Evolutionary conservation across 2,329 filamentous ascomycete genomes (phyloP), one percentile per base, ranked within the genome.

Genomic region (Fusarium kyushuense): DNA sequence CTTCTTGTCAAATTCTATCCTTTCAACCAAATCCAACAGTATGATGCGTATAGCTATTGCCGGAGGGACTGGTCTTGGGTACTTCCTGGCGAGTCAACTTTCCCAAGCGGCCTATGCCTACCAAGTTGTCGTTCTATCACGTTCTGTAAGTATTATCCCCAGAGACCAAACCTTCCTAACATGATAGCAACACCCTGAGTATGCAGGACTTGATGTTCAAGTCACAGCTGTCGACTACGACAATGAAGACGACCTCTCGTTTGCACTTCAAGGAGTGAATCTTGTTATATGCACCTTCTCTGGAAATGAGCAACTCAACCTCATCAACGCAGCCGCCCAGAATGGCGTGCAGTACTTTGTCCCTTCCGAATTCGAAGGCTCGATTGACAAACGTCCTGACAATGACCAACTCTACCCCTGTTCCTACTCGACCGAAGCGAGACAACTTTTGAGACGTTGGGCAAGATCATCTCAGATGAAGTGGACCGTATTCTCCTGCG

Each of bases 291-390:
- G 91, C 2, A 94, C 91, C 2, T 87, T 94, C 48, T 86, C 86
- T 3, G 90, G 90, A 6, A 79, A 79, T 19, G 82, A 89, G 30
- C 91, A 94, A 75, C 82, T 93, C 43, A 87, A 87, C 63, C 84
- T 94, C 32, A 93, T 94, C 76, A 87, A 91, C 70, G 91, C 91
- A 3, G 90, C 91, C 1, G 86, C 89, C 17, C 81, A 84, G 51
- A 87, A 85, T 19, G 83, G 86, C 19, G 91, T 94, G 3, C 84
- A 86, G 17, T 84, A 87, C 35, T 94, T 94, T 73, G 88, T 92
- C 5, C 91, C 92, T 2, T 90, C 91, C 9, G 91, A 93, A 71
- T 94, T 93, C 70, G 90, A 93, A 79, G 91, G 91, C 2, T 81
- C 82, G 32, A 81, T 91, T 17, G 77, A 79, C 19, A 82, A 85